Evolutionary conservation across 495 filamentous ascomycete species (phyloP), one percentile per base, ranked within the genome.

Genomic region (Neurospora tetraspora): DNA sequence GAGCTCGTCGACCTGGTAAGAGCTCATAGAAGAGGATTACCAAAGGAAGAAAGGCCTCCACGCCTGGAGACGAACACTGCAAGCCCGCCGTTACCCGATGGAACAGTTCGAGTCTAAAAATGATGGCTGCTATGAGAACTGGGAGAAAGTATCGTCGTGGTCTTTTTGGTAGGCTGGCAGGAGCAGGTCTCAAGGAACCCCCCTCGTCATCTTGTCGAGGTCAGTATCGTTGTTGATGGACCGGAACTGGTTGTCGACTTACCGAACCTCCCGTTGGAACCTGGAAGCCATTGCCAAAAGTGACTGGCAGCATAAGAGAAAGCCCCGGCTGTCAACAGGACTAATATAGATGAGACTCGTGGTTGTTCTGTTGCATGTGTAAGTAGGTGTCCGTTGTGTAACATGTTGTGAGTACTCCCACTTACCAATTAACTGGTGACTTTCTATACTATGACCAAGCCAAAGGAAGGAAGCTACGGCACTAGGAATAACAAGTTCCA

Each of bases 201-300:
- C 77, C 73, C 68, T 82, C 82, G 45, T 84, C 83, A 53, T 83
- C 83, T 84, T 42, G 37, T 14, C 18, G 2, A n/a, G 18, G 53
- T 38, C 5, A 16, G 27, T 16, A 59, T 65, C 40, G 39, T 39
- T 39, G 43, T 23, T 23, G 23, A 5, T 68, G n/a, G 20, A 18
- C 1, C 37, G 39, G 7, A 42, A 39, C 3, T 5, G 39, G 9
- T 18, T 18, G 34, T 12, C 6, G 1, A 77, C 79, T 45, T 72
- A 83, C 82, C 82, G 74, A 84, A 86, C 43, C 84, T 77, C 11
- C 83, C 84, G 71, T 85, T 80, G 40, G 81, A 76, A 12, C 84
- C 83, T 8, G 84, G 84, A 20, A 86, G 79, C 82, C 83, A 85
- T 73, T 73, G 71, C 39, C 82, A 77, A 68, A 83, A 81, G 36